phyloP scores from a whole-genome alignment of 1,284 basidiomycete genomes.

The Agroathelia rolfsii region DNA sequence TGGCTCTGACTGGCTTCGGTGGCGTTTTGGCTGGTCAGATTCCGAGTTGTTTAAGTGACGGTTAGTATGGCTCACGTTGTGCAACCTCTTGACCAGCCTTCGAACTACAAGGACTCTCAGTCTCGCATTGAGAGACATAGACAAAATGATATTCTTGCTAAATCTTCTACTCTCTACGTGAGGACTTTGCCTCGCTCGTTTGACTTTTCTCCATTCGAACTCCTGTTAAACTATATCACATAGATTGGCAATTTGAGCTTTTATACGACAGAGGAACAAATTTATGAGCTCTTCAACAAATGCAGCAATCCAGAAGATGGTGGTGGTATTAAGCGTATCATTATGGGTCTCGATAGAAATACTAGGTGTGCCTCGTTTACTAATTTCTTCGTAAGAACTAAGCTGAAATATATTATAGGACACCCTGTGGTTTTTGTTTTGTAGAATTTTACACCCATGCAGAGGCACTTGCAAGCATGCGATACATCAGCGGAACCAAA shows the following conservation, averaged over 20 bases:
- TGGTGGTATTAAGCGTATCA: conserved; percentile 95
- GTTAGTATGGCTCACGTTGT: conserved; percentile 80
- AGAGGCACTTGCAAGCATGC: conserved; percentile 89
- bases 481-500: conserved; percentile 94
- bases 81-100: conserved; percentile 79
- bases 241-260: conserved; percentile 96
- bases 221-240: conserved; percentile 14
- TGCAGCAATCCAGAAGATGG: conserved; percentile 85
- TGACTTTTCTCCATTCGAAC: conserved; percentile 6
- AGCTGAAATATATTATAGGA: conserved; percentile 39
- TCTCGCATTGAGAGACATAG: conserved; percentile 60
- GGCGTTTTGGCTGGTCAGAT: too few relatives aligned
- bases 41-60: too few relatives aligned
- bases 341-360: conserved; percentile 98
- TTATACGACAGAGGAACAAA: conserved; percentile 98
- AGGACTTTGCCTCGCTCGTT: conserved; percentile 19
- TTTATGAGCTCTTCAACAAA: conserved; percentile 95
- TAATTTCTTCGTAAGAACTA: too few relatives aligned
- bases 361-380: conserved; percentile 62
- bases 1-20: too few relatives aligned
- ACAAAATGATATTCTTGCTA: conserved; percentile 61
- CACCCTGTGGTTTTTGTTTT: conserved; percentile 98
- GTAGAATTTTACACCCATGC: conserved; percentile 97
- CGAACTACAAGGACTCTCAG: conserved; percentile 91
- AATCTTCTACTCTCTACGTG: conserved; percentile 74